phyloP scores from a whole-genome alignment of 2,329 filamentous ascomycete species.

The Penicillium expansum region DNA sequence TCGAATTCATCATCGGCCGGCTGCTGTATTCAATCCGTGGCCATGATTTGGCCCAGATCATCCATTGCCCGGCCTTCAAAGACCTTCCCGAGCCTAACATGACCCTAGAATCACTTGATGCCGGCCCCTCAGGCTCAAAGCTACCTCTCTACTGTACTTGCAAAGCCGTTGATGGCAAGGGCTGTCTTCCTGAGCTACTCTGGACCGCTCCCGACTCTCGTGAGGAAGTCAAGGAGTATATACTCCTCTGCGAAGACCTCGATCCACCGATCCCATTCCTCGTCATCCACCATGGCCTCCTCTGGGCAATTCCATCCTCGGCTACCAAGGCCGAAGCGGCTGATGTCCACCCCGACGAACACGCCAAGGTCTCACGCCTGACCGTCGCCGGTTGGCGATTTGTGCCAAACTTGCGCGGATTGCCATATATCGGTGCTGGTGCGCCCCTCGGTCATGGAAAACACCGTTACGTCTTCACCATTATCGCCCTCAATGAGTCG shows the following conservation, averaged over 20 bases:
- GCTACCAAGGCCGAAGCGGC: constrained; percentile 13
- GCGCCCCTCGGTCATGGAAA: constrained; percentile 32
- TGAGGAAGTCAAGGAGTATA: constrained; percentile 23
- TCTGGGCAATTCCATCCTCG: constrained; percentile 31
- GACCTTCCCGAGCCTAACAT: constrained; percentile 25
- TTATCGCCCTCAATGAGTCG: constrained; percentile 29
- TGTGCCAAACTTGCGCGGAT: constrained; percentile 25
- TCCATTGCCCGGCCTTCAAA: constrained; percentile 23
- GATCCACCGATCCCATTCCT: constrained; percentile 29
- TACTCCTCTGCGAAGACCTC: constrained; percentile 33
- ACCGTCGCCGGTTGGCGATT: constrained; percentile 31
- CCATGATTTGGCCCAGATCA: constrained; percentile 27
- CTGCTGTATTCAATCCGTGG: constrained; percentile 26
- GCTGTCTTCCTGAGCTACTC: constrained; percentile 23
- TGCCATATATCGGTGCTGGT: constrained; percentile 27
- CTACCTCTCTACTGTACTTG: constrained; percentile 25
- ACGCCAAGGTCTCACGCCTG: constrained; percentile 9
- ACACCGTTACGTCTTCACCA: constrained; percentile 35
- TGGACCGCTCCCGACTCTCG: constrained; percentile 22
- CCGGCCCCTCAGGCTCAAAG: constrained; percentile 24
- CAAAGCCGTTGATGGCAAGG: constrained; percentile 21
- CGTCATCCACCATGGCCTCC: constrained; percentile 30
- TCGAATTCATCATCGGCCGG: constrained; percentile 22
- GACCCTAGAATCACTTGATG: constrained; percentile 23
- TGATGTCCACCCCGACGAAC: constrained; percentile 17